phyloP scores from a whole-genome alignment of 495 filamentous ascomycete genomes.

The Penicillium roqueforti region DNA sequence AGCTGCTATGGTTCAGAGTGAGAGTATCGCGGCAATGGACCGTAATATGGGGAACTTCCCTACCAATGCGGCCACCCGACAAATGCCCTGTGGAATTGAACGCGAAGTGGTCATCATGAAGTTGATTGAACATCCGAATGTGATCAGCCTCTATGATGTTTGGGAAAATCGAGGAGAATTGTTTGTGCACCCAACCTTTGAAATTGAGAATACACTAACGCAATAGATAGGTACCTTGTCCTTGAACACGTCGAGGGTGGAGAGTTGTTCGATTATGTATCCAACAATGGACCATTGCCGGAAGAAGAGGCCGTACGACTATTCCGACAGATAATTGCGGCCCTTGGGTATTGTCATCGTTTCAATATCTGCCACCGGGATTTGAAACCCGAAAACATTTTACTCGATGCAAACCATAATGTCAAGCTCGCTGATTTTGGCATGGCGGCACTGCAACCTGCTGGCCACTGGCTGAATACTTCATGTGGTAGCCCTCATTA shows the following conservation, averaged over 20 bases:
- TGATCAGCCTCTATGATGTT: slow-evolving; percentile 86
- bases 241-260: slow-evolving; percentile 92
- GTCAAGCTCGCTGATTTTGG: slow-evolving; percentile 97
- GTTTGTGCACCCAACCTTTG: slow-evolving; percentile 42
- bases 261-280: slow-evolving; percentile 83
- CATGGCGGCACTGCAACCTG: slow-evolving; percentile 90
- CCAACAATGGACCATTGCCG: slow-evolving; percentile 56
- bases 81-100: slow-evolving; percentile 83
- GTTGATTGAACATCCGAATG: slow-evolving; percentile 86
- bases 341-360: slow-evolving; percentile 83
- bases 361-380: slow-evolving; percentile 95
- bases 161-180: slow-evolving; percentile 95
- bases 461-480: slow-evolving; percentile 68
- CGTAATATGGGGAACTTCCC: slow-evolving; percentile 43
- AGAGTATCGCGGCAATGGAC: slow-evolving; percentile 73
- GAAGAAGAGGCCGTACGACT: slow-evolving; percentile 79
- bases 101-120: slow-evolving; percentile 95
- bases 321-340: slow-evolving; percentile 92
- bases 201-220: slow-evolving; percentile 25
- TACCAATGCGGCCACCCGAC: slow-evolving; percentile 42
- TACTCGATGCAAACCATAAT: slow-evolving; percentile 64
- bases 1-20: slow-evolving; percentile 64
- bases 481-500: slow-evolving; percentile 97
- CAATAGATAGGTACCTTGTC: slow-evolving; percentile 72
- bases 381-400: slow-evolving; percentile 94